A percentile compares a stretch with the other conserved stretches of the same genome.
Evolutionary conservation across 192 early-diverging fungal genomes (phyloP).

Genomic region (Anaeromyces robustus): DNA sequence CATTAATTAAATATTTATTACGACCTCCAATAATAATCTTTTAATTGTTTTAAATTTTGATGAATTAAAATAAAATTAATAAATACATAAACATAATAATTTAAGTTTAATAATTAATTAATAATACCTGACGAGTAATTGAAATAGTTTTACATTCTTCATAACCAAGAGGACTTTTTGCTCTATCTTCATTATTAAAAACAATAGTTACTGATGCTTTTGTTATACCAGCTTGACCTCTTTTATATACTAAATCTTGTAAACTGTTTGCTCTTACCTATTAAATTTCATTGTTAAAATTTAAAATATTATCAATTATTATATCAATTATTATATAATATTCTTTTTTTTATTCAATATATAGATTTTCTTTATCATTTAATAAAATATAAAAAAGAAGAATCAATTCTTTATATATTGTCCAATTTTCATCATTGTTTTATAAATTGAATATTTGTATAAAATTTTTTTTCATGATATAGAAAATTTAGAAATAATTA

Average conservation of each 20-base stretch:
- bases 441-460: too few relatives aligned
- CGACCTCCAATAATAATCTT: slow-evolving; percentile 71
- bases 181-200: slow-evolving; percentile 80
- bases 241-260: slow-evolving; percentile 94
- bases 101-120: not conserved
- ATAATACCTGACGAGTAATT: slow-evolving; percentile 83
- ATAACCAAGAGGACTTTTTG: slow-evolving; percentile 75
- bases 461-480: too few relatives aligned
- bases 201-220: slow-evolving; percentile 95
- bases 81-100: not conserved
- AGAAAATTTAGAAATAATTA: not conserved
- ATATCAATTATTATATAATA: too few relatives aligned
- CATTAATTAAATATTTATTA: slow-evolving; percentile 97
- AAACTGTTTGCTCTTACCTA: slow-evolving; percentile 81
- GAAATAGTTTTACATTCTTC: slow-evolving; percentile 71
- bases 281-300: slow-evolving; percentile 19
- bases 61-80: too few relatives aligned
- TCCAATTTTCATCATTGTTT: too few relatives aligned
- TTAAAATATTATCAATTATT: slow-evolving; percentile 5
- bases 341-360: too few relatives aligned
- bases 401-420: too few relatives aligned
- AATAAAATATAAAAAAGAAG: too few relatives aligned
- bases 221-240: slow-evolving; percentile 95
- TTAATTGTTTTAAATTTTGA: not conserved
- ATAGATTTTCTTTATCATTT: too few relatives aligned